A percentile compares a stretch with the other conserved stretches of the same genome.
These are phyloP conservation scores for Kregervanrija delftensis DNA, from an alignment of 805 yeast species.

Conservation along the genomic window DNA sequence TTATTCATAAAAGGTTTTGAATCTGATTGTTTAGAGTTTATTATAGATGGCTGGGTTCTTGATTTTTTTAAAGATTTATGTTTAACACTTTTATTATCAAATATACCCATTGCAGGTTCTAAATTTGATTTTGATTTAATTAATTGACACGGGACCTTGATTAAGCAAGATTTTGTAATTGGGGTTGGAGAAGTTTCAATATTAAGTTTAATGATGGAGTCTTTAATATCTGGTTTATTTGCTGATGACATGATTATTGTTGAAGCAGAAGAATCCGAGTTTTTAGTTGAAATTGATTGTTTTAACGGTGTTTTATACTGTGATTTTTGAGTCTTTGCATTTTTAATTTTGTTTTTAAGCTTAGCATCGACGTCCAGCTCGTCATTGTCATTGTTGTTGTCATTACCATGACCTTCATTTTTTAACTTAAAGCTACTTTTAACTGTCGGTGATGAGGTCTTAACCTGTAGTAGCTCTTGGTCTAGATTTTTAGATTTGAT, in stretches of 20 bases:
- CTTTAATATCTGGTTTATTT: conserved; percentile 11
- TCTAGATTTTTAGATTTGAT: no score
- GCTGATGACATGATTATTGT: conserved; percentile 26
- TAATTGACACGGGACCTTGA: conserved; percentile 22
- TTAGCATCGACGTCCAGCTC: neutral
- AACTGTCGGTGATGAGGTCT: no score
- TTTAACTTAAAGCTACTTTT: no score
- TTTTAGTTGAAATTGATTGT: neutral
- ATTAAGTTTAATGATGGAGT: conserved; percentile 1
- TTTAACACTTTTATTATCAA: conserved; percentile 14
- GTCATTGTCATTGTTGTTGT: neutral
- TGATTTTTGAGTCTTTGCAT: neutral
- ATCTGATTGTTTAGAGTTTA: no score
- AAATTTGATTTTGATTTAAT: conserved; percentile 21
- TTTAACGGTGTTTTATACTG: neutral
- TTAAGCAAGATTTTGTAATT: conserved; percentile 20
- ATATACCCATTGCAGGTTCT: conserved; percentile 29
- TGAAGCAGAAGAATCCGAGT: conserved; percentile 27
- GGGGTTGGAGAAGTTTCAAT: conserved; percentile 28
- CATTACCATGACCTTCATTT: neutral
- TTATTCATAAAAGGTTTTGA: no score
- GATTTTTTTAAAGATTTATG: conserved; percentile 1
- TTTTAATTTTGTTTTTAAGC: neutral
- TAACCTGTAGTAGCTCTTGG: no score
- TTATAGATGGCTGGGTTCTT: neutral